Conservation (phyloP, 768 basidiomycete species). For the Tylopilus sp. region DNA sequence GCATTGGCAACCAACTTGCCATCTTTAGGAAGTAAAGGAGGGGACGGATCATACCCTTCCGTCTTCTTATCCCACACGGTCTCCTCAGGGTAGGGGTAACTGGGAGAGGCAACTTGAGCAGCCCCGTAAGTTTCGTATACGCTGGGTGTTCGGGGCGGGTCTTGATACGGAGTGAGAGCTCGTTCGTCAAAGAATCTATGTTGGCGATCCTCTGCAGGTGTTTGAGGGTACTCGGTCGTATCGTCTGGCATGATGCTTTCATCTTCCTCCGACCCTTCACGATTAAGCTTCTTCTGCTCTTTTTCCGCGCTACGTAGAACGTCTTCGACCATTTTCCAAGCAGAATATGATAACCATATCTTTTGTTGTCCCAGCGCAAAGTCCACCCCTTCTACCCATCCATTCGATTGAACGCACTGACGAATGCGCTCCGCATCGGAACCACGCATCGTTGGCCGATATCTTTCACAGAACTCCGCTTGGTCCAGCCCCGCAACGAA, state of each 20-base stretch:
- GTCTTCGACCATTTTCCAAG: constrained; percentile 64
- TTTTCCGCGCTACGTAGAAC: constrained; percentile 49
- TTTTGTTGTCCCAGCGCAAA: constrained; percentile 49
- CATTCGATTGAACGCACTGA: constrained; percentile 47
- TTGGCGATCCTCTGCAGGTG: constrained; percentile 25
- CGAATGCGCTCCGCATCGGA: constrained; percentile 46
- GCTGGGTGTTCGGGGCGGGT: constrained; percentile 29
- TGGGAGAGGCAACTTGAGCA: constrained; percentile 21
- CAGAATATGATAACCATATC: constrained; percentile 53
- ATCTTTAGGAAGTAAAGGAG: constrained; percentile 36
- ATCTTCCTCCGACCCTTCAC: constrained; percentile 43
- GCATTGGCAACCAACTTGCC: constrained; percentile 40
- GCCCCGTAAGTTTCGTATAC: constrained; percentile 24
- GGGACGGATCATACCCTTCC: constrained; percentile 25
- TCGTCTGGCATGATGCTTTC: constrained; percentile 43
- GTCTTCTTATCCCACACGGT: constrained; percentile 44
- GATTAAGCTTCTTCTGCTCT: constrained; percentile 40
- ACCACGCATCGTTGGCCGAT: constrained; percentile 49
- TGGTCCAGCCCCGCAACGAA: constrained; percentile 49
- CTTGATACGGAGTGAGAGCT: constrained; percentile 26
- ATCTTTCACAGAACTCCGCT: constrained; percentile 49
- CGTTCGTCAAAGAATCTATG: constrained; percentile 33
- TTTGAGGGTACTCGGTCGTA: constrained; percentile 39
- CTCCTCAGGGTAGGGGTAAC: constrained; percentile 33
- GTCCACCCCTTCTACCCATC: constrained; percentile 54